phyloP scores from a whole-genome alignment of 768 basidiomycete genomes.

The Termitomyces sp. region DNA sequence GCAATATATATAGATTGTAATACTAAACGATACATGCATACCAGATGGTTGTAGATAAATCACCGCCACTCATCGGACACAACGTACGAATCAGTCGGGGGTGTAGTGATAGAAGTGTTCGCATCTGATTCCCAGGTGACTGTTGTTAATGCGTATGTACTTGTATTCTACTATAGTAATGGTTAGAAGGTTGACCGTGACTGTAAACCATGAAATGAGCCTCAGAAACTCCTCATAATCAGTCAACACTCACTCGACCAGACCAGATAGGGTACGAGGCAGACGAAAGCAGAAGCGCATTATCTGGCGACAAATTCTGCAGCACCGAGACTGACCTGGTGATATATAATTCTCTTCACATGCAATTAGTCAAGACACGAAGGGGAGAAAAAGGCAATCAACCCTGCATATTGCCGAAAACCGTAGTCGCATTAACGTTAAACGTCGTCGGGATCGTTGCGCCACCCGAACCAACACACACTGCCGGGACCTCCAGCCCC shows the following conservation, averaged over 20 bases:
- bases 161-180: slow-evolving; percentile 59
- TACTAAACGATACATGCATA: no score
- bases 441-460: slow-evolving; percentile 51
- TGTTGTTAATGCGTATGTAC: no score
- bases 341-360: slow-evolving; percentile 44
- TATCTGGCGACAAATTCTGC: slow-evolving; percentile 62
- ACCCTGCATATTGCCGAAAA: no score
- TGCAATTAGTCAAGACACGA: no score
- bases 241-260: slow-evolving; percentile 45
- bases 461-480: slow-evolving; percentile 33
- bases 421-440: slow-evolving; percentile 59
- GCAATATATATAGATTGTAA: no score
- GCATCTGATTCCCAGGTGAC: no score
- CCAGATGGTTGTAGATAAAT: no score
- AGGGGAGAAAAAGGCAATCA: no score
- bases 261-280: slow-evolving; percentile 64
- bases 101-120: no score
- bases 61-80: no score
- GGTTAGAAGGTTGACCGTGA: slow-evolving; percentile 55
- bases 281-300: slow-evolving; percentile 47
- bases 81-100: no score
- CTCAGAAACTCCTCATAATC: background rate
- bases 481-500: slow-evolving; percentile 41
- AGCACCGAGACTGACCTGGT: no score
- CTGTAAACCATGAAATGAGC: slow-evolving; percentile 24